Evolutionary conservation across 106 monocot species (phyloP).

Genomic region (Cymbidium sinense): DNA sequence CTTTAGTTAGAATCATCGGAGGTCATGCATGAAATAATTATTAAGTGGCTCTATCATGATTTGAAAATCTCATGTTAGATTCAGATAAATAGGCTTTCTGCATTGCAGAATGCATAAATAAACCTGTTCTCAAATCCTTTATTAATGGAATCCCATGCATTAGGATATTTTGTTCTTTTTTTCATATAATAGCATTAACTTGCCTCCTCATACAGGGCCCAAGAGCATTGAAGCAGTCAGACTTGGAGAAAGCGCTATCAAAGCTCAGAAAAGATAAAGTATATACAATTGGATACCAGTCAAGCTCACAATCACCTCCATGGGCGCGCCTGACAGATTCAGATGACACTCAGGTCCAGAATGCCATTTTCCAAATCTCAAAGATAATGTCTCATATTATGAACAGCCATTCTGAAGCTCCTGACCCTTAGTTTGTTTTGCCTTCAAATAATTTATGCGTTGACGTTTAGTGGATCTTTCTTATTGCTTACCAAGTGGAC

Average conservation of each 20-base stretch:
- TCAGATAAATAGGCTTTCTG: background rate
- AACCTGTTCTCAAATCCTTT: no score
- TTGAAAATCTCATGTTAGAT: background rate
- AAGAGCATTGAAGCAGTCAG: constrained; percentile 15
- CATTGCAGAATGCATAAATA: no score
- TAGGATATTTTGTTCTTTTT: no score
- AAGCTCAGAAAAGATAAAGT: constrained; percentile 8
- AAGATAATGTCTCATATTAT: constrained; percentile 16
- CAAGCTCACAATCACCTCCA: constrained; percentile 4
- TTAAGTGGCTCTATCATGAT: background rate
- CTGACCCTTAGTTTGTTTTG: constrained; percentile 1
- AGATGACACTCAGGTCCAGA: constrained; percentile 13
- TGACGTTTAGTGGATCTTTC: background rate
- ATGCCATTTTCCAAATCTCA: constrained; percentile 17
- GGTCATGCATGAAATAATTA: background rate
- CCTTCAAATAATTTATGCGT: background rate
- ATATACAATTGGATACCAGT: background rate
- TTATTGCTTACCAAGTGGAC: background rate
- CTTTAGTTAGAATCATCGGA: no score
- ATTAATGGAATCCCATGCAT: no score
- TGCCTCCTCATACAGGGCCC: background rate
- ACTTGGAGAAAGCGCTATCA: constrained; percentile 17
- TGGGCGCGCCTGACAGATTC: background rate
- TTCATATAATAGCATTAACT: no score
- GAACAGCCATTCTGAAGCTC: constrained; percentile 4